These are phyloP conservation scores for Neodidymelliopsis sp. DNA, from an alignment of 2,329 filamentous ascomycete species.

Conservation along the genomic window DNA sequence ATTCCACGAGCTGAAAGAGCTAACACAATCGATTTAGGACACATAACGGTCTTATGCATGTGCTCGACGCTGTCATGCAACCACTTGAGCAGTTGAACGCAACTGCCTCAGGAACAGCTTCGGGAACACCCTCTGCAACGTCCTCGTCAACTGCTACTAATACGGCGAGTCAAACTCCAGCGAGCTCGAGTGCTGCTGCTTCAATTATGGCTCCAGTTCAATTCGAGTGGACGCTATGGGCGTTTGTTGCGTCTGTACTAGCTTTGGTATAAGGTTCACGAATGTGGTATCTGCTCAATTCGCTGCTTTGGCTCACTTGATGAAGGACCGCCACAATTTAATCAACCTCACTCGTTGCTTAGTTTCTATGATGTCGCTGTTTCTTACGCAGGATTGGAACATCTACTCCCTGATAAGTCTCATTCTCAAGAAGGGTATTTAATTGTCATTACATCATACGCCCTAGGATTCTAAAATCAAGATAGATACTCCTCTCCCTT, in stretches of 20 bases:
- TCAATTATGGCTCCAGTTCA: background rate
- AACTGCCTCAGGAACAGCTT: conserved; percentile 6
- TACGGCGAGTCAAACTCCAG: background rate
- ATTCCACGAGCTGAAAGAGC: background rate
- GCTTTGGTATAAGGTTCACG: background rate
- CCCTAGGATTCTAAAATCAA: no score
- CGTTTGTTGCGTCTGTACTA: background rate
- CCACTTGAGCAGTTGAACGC: conserved; percentile 25
- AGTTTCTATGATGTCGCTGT: no score
- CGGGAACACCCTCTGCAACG: conserved; percentile 11
- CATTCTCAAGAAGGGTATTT: no score
- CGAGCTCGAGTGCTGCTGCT: background rate
- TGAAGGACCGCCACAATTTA: no score
- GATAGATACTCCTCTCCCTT: no score
- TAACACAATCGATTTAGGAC: conserved; percentile 16
- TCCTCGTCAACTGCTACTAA: conserved; percentile 14
- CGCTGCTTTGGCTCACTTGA: no score
- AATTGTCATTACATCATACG: no score
- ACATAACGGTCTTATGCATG: conserved; percentile 32
- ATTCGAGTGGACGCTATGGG: background rate
- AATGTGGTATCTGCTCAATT: no score
- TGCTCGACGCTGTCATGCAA: conserved; percentile 30
- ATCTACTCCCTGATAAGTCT: no score
- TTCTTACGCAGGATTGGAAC: no score
- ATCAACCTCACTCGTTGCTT: no score